Percentiles rank a stretch among this genome's conserved stretches.
Conservation (phyloP, 2,329 filamentous ascomycete species). For the Ophiostoma sp. region DNA sequence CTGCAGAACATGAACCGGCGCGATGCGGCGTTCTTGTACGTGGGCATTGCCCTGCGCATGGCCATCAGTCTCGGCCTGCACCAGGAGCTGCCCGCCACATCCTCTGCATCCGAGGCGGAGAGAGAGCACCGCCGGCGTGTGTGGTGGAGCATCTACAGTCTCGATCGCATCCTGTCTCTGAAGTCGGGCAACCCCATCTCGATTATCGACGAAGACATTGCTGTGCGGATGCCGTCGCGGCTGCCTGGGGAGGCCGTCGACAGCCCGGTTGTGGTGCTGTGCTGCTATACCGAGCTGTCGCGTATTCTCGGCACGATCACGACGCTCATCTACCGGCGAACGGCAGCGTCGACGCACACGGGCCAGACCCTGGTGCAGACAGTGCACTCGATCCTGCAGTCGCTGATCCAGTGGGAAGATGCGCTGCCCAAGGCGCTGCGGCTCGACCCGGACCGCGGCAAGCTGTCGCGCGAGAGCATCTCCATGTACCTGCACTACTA, state of each 20-base stretch:
- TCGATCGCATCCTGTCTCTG: conserved; percentile 49
- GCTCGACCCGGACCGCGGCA: conserved; percentile 43
- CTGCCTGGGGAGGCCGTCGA: conserved; percentile 39
- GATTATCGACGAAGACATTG: conserved; percentile 51
- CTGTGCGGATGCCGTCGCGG: conserved; percentile 37
- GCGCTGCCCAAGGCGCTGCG: conserved; percentile 44
- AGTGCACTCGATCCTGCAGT: conserved; percentile 46
- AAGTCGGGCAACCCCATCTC: conserved; percentile 52
- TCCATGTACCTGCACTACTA: conserved; percentile 52
- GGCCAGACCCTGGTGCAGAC: conserved; percentile 43
- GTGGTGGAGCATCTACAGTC: conserved; percentile 54
- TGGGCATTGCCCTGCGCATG: conserved; percentile 52
- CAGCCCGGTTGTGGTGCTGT: conserved; percentile 45
- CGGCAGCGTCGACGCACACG: conserved; percentile 26
- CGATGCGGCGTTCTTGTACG: conserved; percentile 52
- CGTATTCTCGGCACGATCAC: conserved; percentile 47
- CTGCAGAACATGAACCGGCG: conserved; percentile 53
- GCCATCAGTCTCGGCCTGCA: conserved; percentile 53
- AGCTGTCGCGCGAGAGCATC: conserved; percentile 31
- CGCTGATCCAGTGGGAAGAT: conserved; percentile 47
- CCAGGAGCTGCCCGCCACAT: conserved; percentile 41
- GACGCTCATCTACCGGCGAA: conserved; percentile 45
- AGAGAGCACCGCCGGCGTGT: conserved; percentile 48
- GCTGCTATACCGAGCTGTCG: conserved; percentile 49
- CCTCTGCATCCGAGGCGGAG: conserved; percentile 34